Evolutionary conservation across 805 yeast genomes (phyloP).

Genomic region (Kodamaea sagamina): DNA sequence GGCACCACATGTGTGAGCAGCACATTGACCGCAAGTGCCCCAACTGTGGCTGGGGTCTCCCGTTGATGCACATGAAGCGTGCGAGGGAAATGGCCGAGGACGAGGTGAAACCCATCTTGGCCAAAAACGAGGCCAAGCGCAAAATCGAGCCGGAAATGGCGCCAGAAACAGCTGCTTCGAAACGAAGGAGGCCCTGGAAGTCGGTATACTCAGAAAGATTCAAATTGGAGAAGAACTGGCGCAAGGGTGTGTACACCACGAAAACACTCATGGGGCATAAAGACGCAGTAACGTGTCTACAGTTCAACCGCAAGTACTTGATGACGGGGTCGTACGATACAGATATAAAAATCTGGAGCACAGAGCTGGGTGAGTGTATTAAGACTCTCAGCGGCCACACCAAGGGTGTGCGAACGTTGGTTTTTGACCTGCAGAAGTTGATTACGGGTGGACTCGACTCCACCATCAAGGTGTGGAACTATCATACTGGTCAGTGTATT

Average conservation of each 20-base stretch:
- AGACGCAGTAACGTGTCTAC: constrained; percentile 86
- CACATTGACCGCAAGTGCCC: constrained; percentile 97
- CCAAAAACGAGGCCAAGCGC: constrained; percentile 12
- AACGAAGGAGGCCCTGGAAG: constrained; percentile 81
- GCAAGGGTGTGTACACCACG: constrained; percentile 71
- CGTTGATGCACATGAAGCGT: constrained; percentile 85
- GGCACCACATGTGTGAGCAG: constrained; percentile 98
- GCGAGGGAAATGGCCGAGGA: constrained; percentile 51
- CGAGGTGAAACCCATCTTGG: constrained; percentile 16
- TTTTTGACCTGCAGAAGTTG: constrained; percentile 84
- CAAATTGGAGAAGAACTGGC: constrained; percentile 92
- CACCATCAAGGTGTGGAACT: constrained; percentile 94
- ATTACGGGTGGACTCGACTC: constrained; percentile 91
- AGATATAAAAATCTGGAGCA: constrained; percentile 90
- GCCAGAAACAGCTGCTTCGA: constrained; percentile 4
- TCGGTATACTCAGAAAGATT: constrained; percentile 89
- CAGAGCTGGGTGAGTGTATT: constrained; percentile 72
- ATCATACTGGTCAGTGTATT: constrained; percentile 89
- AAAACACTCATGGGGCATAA: constrained; percentile 76
- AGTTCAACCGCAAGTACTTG: constrained; percentile 71
- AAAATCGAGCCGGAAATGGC: constrained; percentile 12
- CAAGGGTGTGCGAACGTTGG: constrained; percentile 81
- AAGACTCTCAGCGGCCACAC: constrained; percentile 86
- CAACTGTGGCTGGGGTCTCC: constrained; percentile 98
- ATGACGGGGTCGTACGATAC: constrained; percentile 94